Evolutionary conservation across 257 asterid species (phyloP).

Genomic region (Euphrasia confusa): DNA sequence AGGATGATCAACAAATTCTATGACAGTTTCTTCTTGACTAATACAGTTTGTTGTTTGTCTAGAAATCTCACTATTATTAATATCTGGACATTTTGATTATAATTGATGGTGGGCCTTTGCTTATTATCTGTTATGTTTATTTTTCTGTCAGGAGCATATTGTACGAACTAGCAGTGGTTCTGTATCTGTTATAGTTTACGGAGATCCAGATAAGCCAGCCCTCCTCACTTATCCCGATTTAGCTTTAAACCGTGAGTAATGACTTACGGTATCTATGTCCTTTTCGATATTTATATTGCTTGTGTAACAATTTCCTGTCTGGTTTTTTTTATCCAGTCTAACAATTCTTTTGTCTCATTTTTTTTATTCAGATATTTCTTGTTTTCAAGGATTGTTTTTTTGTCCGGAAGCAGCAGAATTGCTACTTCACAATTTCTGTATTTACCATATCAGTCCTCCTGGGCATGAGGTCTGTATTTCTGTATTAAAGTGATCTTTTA

Average conservation of each 20-base stretch:
- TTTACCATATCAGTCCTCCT: constrained; percentile 49
- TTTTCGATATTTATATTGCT: background rate
- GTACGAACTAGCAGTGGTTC: constrained; percentile 54
- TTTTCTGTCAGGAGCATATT: constrained; percentile 53
- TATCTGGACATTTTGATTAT: constrained; percentile 10
- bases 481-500: too few species aligned
- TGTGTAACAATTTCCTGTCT: background rate
- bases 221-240: constrained; percentile 74
- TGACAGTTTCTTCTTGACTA: constrained; percentile 22
- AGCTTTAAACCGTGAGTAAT: constrained; percentile 68
- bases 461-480: constrained; percentile 45
- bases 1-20: constrained; percentile 27
- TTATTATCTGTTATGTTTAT: constrained; percentile 15
- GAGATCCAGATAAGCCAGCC: constrained; percentile 76
- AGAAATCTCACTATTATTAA: constrained; percentile 14
- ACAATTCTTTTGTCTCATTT: constrained; percentile 45
- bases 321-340: background rate
- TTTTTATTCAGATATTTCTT: constrained; percentile 31
- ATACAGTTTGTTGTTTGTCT: constrained; percentile 21
- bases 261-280: constrained; percentile 8
- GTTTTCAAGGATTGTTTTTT: constrained; percentile 42
- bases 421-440: constrained; percentile 46
- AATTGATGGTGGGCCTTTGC: constrained; percentile 18
- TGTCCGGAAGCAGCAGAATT: constrained; percentile 43
- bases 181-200: constrained; percentile 72